Evolutionary conservation across 306 rosid genomes (phyloP), one percentile per base, ranked within the genome.

Genomic region (Vachellia pachyceras): DNA sequence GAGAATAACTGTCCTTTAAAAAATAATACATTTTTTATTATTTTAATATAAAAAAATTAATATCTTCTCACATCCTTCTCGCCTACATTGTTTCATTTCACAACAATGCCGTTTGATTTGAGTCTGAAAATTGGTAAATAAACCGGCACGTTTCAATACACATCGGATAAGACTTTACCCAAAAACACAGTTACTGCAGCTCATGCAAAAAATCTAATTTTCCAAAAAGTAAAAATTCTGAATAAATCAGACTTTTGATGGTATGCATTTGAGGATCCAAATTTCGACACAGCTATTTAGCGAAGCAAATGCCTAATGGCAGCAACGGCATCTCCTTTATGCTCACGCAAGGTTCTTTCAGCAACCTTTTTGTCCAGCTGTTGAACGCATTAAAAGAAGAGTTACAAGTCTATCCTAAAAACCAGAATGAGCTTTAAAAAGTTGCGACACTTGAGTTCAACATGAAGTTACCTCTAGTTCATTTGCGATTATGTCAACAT

Each of bases 301-400:
- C 45, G 90, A 78, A 95, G 98, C 88, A 93, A 89, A 73, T 91
- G 86, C 50, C 96, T 82, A 81, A 95, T 89, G 75, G 98, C 99
- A 84, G 99, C 96, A 85, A 93, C 99, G 0, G 99, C 97, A 80
- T 95, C 97, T 40, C 99, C 97, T 85, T 93, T 92, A 89, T 95
- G 99, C 83, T 95, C 99, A 11, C 97, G 90, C 87, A 95, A 82
- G 73, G 98, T 95, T 87, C 94, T 91, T 91, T 95, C 98, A 15
- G 98, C 99, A 15, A 91, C 93, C 89, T 90, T 89, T 89, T 85
- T 92, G 92, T 93, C 99, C 90, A 95, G 70, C 97, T 90, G 86
- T 80, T 22, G 36, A 64, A 79, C 67, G 39, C 64, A 72, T 45
- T 49, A 77, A 11, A 11, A 41, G 22, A 47, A 63, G 40, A 50